A percentile compares a stretch with the other conserved stretches of the same genome.
phyloP scores from a whole-genome alignment of 2,329 filamentous ascomycete species.

The Emergomyces pasteurianus region DNA sequence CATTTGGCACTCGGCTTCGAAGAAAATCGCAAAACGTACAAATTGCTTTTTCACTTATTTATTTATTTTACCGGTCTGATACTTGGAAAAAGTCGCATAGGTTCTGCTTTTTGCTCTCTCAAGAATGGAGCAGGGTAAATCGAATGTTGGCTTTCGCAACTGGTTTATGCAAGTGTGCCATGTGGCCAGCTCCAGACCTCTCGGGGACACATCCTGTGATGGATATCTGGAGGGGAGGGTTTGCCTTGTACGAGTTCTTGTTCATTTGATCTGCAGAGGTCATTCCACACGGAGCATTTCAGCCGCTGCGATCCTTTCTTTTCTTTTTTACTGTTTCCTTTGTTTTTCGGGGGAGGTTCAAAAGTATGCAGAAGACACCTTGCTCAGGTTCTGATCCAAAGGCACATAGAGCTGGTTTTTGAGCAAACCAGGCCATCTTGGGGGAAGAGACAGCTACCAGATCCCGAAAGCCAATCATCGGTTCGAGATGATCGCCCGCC shows the following conservation, averaged over 20 bases:
- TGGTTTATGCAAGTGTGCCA: background rate
- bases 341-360: background rate
- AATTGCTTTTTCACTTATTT: background rate
- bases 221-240: background rate
- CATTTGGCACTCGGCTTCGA: background rate
- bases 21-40: background rate
- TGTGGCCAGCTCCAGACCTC: background rate
- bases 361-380: background rate
- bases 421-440: background rate
- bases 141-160: background rate
- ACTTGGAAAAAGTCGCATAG: background rate
- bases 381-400: background rate
- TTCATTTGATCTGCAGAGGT: background rate
- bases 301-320: background rate
- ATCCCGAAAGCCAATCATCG: background rate
- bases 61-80: background rate
- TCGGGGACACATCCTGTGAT: background rate
- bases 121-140: background rate
- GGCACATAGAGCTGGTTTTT: background rate
- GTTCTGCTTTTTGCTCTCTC: background rate
- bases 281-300: background rate
- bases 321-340: background rate
- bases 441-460: no score
- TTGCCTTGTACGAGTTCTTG: background rate
- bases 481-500: background rate